Percentiles rank a stretch among this genome's conserved stretches.
Conservation (phyloP, 208 protist species). For the Tetramitus jugosus region DNA sequence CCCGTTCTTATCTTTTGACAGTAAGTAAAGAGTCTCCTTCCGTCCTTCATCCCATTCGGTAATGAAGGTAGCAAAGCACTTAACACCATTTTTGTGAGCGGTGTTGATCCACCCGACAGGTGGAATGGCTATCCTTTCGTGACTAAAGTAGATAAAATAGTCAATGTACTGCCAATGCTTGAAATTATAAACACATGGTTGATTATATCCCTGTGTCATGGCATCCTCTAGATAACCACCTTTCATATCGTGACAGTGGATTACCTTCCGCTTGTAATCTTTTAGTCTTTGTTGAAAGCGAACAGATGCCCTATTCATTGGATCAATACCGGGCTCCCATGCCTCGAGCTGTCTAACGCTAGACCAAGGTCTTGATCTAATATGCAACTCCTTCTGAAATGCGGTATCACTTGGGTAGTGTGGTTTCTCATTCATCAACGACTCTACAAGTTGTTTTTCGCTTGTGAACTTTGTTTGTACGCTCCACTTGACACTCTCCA, state of each 20-base stretch:
- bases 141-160: slow-evolving; percentile 22
- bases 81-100: slow-evolving; percentile 63
- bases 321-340: neutral
- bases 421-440: neutral
- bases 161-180: slow-evolving; percentile 9
- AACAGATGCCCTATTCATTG: neutral
- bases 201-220: neutral
- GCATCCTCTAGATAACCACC: slow-evolving; percentile 21
- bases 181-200: slow-evolving; percentile 11
- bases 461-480: neutral
- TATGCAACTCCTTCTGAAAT: neutral
- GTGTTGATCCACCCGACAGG: slow-evolving; percentile 62
- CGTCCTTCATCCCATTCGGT: slow-evolving; percentile 51
- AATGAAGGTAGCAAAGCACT: slow-evolving; percentile 67
- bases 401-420: neutral
- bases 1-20: slow-evolving; percentile 21
- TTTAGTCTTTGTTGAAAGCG: neutral
- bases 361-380: neutral
- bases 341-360: neutral
- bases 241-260: slow-evolving; percentile 20
- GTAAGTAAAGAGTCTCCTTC: slow-evolving; percentile 38
- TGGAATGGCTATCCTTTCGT: neutral
- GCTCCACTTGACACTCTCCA: neutral
- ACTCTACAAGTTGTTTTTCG: neutral
- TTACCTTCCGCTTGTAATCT: neutral